Evolutionary conservation across 1,284 basidiomycete genomes (phyloP).

Genomic region (Lignosus rhinocerotis): DNA sequence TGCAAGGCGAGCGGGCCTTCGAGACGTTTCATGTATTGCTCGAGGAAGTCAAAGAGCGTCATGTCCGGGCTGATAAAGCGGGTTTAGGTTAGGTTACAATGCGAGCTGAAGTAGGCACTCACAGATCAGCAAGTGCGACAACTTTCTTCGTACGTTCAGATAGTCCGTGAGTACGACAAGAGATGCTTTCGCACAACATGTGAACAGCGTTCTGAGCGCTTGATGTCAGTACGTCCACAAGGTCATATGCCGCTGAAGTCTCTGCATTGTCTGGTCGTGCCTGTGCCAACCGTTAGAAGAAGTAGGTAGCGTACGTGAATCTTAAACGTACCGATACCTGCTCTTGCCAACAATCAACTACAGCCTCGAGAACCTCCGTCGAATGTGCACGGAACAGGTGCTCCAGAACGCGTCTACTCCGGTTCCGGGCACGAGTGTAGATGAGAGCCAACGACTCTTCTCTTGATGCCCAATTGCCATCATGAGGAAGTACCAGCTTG

Average conservation of each 20-base stretch:
- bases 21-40: slow-evolving; percentile 81
- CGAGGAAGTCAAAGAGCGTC: slow-evolving; percentile 81
- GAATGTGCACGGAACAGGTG: slow-evolving; percentile 83
- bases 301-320: not conserved
- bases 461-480: slow-evolving; percentile 49
- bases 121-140: slow-evolving; percentile 69
- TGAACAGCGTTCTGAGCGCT: slow-evolving; percentile 89
- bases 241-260: slow-evolving; percentile 67
- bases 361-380: slow-evolving; percentile 78
- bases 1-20: slow-evolving; percentile 91
- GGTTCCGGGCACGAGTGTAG: slow-evolving; percentile 60
- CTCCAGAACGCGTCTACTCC: slow-evolving; percentile 81
- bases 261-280: slow-evolving; percentile 18
- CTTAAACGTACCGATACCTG: slow-evolving; percentile 45
- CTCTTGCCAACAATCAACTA: slow-evolving; percentile 79
- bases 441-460: slow-evolving; percentile 70
- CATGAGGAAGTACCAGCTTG: slow-evolving; percentile 51
- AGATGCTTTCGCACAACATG: slow-evolving; percentile 86
- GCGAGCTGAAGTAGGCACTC: slow-evolving; percentile 26
- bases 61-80: slow-evolving; percentile 54
- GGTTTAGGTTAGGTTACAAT: not conserved
- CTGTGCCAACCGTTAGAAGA: slow-evolving; percentile 1
- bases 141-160: slow-evolving; percentile 60
- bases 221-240: slow-evolving; percentile 81
- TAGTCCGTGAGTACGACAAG: slow-evolving; percentile 50